phyloP scores from a whole-genome alignment of 176 grass and related monocot species.

The Ampelocalamus luodianensis region DNA sequence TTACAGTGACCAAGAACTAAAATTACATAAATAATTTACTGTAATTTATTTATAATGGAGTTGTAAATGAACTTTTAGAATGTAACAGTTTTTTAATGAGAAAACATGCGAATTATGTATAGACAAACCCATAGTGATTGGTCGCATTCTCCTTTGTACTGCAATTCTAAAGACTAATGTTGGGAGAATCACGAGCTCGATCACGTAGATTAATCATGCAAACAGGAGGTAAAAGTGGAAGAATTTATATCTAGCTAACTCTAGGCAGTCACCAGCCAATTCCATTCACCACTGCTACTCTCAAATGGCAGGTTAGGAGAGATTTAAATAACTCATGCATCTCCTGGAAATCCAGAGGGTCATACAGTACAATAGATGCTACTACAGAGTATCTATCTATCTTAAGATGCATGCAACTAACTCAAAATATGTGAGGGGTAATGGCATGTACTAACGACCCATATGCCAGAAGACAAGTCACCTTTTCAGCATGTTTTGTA shows the following conservation, averaged over 20 bases:
- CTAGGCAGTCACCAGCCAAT: not conserved
- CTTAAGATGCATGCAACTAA: constrained; percentile 31
- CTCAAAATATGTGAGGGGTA: constrained; percentile 14
- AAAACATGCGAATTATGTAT: no score
- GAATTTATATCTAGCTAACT: not conserved
- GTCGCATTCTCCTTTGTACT: not conserved
- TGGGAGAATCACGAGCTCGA: not conserved
- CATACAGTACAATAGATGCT: not conserved
- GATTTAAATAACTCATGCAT: not conserved
- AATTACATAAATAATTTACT: no score
- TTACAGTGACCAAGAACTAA: no score
- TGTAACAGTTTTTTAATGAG: no score
- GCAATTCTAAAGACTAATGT: not conserved
- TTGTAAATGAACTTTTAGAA: no score
- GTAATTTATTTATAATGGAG: no score
- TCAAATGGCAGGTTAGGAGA: not conserved
- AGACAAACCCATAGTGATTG: no score
- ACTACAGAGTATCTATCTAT: constrained; percentile 21
- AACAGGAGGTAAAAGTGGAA: not conserved
- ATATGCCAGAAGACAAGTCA: constrained; percentile 15
- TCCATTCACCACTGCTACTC: not conserved
- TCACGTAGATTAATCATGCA: not conserved
- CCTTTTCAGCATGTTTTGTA: constrained; percentile 11
- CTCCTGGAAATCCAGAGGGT: not conserved
- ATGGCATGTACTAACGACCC: not conserved